Base-by-base conservation (phyloP, 1,284 basidiomycete genomes). In the Boletus smithii region DNA sequence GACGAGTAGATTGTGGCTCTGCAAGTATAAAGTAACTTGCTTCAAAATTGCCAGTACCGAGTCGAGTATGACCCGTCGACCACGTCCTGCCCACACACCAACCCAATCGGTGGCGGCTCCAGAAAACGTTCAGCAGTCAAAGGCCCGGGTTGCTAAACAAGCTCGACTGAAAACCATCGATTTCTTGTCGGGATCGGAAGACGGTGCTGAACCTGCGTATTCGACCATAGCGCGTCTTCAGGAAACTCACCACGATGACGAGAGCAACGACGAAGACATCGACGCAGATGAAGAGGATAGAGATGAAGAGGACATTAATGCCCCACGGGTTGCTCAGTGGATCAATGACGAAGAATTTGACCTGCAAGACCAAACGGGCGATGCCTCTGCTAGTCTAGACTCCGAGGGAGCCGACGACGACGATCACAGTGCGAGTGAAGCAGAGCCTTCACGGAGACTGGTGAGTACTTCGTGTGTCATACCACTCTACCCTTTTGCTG, bases 241-340 rank as follows among this genome's bases (percentile, higher is more conserved):
- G 8, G 26, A 36, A 18, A 34, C 7, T 11, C n/a, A 24, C 38
- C 47, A 18, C 8, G 32, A 32, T 5, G 39, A 16, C 29, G 41
- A 46, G 7, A 41, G 20, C 13, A 44, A 35, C 9, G 30, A 43
- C 13, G 34, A 32, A 8, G 44, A 42, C 20, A 8, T 14, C 26
- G 9, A n/a, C 33, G 11, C 13, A 13, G 41, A 35, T n/a, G 30
- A 33, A 35, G 47, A 44, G 32, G 52, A 42, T 1, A n/a, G 13
- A 16, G 33, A 48, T 4, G 55, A 61, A 8, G 65, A 69, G 14
- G 60, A 75, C 44, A 60, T 68, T 1, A 77, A 80, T 54, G 71
- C 69, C 3, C 75, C 76, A 4, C 70, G 79, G 24, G 67, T 79
- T 29, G 73, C 73, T 20, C 77, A 78, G 50, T 84, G 80, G 76